These are phyloP conservation scores for Fusarium algeriense DNA, from an alignment of 2,329 filamentous ascomycete genomes.

Conservation along the genomic window DNA sequence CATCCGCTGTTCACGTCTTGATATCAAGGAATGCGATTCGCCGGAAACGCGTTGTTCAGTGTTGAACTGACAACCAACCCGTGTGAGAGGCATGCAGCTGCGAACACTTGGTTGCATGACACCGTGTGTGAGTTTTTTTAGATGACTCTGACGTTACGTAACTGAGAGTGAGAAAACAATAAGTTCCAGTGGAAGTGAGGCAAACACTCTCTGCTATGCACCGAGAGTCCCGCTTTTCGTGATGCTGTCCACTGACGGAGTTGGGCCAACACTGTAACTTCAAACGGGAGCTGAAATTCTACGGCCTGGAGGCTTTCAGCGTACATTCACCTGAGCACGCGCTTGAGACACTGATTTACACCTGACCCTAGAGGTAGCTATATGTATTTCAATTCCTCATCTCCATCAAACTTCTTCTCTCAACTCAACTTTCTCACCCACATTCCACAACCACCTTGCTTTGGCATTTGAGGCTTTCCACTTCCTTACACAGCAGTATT, in stretches of 20 bases:
- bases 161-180: too few relatives aligned
- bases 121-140: not conserved
- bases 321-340: not conserved
- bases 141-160: not conserved
- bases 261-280: not conserved
- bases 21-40: not conserved
- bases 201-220: not conserved
- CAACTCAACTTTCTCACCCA: too few relatives aligned
- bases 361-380: not conserved
- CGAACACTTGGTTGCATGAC: not conserved
- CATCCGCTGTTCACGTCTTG: not conserved
- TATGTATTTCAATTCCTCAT: too few relatives aligned
- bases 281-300: not conserved
- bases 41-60: not conserved
- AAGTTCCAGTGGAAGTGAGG: not conserved
- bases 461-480: too few relatives aligned
- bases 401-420: too few relatives aligned
- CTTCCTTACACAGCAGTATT: too few relatives aligned
- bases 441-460: too few relatives aligned
- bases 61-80: too few relatives aligned
- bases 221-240: not conserved
- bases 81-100: not conserved
- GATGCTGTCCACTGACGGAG: not conserved
- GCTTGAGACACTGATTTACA: not conserved
- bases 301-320: too few relatives aligned